phyloP scores from a whole-genome alignment of 179 eudicot species.

The Drosera spatulata region DNA sequence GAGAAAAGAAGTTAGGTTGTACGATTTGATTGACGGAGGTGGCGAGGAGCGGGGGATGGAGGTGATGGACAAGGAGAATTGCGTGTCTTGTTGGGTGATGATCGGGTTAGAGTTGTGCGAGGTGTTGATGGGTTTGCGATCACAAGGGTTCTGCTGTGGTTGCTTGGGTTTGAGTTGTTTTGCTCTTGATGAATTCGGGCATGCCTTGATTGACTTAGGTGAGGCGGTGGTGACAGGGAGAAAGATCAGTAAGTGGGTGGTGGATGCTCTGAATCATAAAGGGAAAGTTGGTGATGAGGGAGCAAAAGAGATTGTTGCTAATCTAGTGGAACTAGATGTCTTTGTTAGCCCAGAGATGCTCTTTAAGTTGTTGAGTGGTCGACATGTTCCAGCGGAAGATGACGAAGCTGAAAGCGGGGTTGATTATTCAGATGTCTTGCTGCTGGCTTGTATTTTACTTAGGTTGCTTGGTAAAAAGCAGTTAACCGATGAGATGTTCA shows the following conservation, averaged over 20 bases:
- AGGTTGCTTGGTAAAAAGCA: slow-evolving; percentile 47
- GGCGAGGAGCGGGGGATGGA: slow-evolving; percentile 2
- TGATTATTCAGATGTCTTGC: slow-evolving; percentile 66
- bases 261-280: slow-evolving; percentile 6
- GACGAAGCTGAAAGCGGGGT: slow-evolving; percentile 10
- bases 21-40: slow-evolving; percentile 5
- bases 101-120: slow-evolving; percentile 61
- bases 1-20: slow-evolving; percentile 21
- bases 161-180: slow-evolving; percentile 41
- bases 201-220: slow-evolving; percentile 33
- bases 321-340: slow-evolving; percentile 17
- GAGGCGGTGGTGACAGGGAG: slow-evolving; percentile 37
- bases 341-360: slow-evolving; percentile 66
- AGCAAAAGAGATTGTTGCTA: slow-evolving; percentile 12
- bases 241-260: slow-evolving; percentile 26
- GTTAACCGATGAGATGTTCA: slow-evolving; percentile 27
- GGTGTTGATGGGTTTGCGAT: slow-evolving; percentile 32
- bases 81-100: slow-evolving; percentile 18
- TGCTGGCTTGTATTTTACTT: slow-evolving; percentile 49
- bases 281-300: slow-evolving; percentile 8
- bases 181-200: slow-evolving; percentile 53
- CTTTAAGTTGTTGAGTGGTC: slow-evolving; percentile 23
- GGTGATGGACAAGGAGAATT: slow-evolving; percentile 4
- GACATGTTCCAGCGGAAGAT: slow-evolving; percentile 27
- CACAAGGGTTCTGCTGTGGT: slow-evolving; percentile 48